These are phyloP conservation scores for Lunasporangiospora selenospora DNA, from an alignment of 192 early-diverging fungal species.

Conservation along the genomic window DNA sequence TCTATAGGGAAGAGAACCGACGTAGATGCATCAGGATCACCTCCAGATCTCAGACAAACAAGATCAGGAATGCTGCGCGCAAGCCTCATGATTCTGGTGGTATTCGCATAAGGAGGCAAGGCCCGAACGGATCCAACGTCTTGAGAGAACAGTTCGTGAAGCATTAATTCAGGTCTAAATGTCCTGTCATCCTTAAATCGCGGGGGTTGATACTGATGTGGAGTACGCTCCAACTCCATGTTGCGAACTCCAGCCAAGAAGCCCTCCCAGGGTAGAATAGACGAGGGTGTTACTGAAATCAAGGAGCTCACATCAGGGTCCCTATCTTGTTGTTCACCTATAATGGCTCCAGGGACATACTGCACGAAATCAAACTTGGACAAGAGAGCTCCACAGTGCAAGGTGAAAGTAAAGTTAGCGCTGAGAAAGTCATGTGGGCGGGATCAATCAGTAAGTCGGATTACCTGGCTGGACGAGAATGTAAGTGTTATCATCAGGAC, in stretches of 20 bases:
- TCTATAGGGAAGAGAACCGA: slow-evolving; percentile 9
- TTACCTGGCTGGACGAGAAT: no score
- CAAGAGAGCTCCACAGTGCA: no score
- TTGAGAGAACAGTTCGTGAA: slow-evolving; percentile 3
- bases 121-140: neutral
- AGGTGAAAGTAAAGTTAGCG: no score
- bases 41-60: neutral
- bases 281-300: neutral
- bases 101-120: neutral
- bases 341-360: neutral
- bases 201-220: neutral
- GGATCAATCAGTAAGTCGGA: no score
- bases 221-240: slow-evolving; percentile 2
- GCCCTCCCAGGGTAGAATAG: neutral
- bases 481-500: no score
- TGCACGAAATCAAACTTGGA: slow-evolving; percentile 1
- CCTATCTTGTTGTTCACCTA: neutral
- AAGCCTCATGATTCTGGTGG: neutral
- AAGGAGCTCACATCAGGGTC: neutral
- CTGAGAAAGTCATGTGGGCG: no score
- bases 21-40: neutral
- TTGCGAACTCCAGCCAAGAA: neutral
- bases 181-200: neutral
- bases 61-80: neutral
- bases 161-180: neutral